Percentiles rank a stretch among this genome's conserved stretches.
These are phyloP conservation scores for Geosmithia morbida DNA, from an alignment of 2,329 filamentous ascomycete species.

Conservation along the genomic window DNA sequence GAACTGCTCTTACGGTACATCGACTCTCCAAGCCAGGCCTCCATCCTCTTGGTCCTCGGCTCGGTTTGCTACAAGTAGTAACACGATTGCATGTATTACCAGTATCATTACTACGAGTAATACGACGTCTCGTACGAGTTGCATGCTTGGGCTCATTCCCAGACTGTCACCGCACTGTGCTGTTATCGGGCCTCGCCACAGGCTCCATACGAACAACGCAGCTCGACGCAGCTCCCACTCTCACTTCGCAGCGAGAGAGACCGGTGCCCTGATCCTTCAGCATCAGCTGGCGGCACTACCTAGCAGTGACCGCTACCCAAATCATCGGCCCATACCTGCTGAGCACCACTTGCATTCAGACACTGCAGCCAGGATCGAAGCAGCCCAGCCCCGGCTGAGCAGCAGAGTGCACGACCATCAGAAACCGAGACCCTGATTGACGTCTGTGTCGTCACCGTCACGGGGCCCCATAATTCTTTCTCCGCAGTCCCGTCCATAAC, in stretches of 20 bases:
- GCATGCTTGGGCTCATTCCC: too few species aligned
- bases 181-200: neutral
- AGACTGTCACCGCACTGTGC: neutral
- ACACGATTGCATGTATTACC: neutral
- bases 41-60: neutral
- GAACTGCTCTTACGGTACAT: neutral
- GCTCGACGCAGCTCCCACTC: neutral
- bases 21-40: neutral
- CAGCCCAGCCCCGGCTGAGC: too few species aligned
- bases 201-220: neutral
- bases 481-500: slow-evolving; percentile 2
- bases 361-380: neutral
- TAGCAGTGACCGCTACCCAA: too few species aligned
- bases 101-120: neutral
- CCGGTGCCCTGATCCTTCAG: too few species aligned
- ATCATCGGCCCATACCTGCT: neutral
- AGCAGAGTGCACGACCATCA: neutral
- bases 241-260: neutral
- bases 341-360: neutral
- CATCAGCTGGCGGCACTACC: neutral
- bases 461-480: slow-evolving; percentile 3
- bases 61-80: neutral
- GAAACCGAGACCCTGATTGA: slow-evolving; percentile 1
- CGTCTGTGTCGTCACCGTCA: slow-evolving; percentile 2
- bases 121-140: too few species aligned